Conservation (phyloP, 495 filamentous ascomycete species). For the Evansstolkia leycettana region DNA sequence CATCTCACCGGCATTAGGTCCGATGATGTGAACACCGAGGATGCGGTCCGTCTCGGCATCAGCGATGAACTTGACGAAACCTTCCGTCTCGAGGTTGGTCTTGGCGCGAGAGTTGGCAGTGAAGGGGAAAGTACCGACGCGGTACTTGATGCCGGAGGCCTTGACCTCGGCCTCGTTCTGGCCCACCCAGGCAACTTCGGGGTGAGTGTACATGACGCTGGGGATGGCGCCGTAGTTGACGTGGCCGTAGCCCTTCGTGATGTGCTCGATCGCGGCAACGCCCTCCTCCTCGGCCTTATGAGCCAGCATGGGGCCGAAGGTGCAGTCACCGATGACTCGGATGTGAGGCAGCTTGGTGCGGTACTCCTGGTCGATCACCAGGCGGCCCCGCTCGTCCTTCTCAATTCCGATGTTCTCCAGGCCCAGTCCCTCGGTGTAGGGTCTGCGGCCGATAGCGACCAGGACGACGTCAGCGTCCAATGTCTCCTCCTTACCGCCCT, state of each 20-base stretch:
- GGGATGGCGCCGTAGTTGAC: slow-evolving; percentile 99
- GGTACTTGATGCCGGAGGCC: slow-evolving; percentile 78
- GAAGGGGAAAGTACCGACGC: slow-evolving; percentile 89
- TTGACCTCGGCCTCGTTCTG: slow-evolving; percentile 96
- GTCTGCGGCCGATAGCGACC: slow-evolving; percentile 89
- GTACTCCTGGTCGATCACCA: slow-evolving; percentile 97
- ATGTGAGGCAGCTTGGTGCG: slow-evolving; percentile 95
- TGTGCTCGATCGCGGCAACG: slow-evolving; percentile 88
- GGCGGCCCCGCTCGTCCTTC: slow-evolving; percentile 81
- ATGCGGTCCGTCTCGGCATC: slow-evolving; percentile 96
- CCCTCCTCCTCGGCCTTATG: slow-evolving; percentile 99
- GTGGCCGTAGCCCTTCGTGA: slow-evolving; percentile 93
- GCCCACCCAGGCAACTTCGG: slow-evolving; percentile 97
- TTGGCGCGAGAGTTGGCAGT: slow-evolving; percentile 94
- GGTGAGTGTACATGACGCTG: slow-evolving; percentile 98
- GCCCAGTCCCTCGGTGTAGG: slow-evolving; percentile 83
- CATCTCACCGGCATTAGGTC: slow-evolving; percentile 95
- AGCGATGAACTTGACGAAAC: slow-evolving; percentile 91
- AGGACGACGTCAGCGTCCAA: slow-evolving; percentile 93
- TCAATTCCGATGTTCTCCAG: slow-evolving; percentile 93
- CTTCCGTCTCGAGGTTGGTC: slow-evolving; percentile 96
- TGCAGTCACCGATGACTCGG: slow-evolving; percentile 90
- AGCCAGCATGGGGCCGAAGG: slow-evolving; percentile 97
- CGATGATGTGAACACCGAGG: slow-evolving; percentile 91
- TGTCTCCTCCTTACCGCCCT: slow-evolving; percentile 89